phyloP scores from a whole-genome alignment of 2,329 filamentous ascomycete species.

The Paracoccidioides lutzii region DNA sequence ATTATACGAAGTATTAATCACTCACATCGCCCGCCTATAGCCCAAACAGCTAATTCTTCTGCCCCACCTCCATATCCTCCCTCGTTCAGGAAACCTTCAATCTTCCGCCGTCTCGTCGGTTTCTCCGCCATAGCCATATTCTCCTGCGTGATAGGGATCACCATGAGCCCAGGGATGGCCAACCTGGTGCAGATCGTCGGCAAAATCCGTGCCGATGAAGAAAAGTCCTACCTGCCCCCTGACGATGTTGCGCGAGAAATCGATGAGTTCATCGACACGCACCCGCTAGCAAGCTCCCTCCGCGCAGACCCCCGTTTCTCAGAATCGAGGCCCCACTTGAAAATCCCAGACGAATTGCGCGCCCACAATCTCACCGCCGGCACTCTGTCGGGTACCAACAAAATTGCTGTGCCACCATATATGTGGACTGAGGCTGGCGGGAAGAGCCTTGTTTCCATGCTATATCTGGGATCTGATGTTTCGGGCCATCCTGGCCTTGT shows the following conservation, averaged over 20 bases:
- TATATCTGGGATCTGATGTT: conserved; percentile 52
- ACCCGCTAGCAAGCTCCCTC: conserved; percentile 59
- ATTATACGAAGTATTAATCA: not conserved
- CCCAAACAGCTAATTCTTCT: not conserved
- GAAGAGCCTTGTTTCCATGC: conserved; percentile 52
- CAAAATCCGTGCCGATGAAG: conserved; percentile 50
- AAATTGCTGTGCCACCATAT: conserved; percentile 68
- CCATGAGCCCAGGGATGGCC: conserved; percentile 17
- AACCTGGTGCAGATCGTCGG: conserved; percentile 23
- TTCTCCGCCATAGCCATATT: conserved; percentile 25
- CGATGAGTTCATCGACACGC: conserved; percentile 60
- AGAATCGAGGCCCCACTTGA: conserved; percentile 76
- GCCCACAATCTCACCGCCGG: conserved; percentile 69
- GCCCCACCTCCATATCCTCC: not conserved
- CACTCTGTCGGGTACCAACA: conserved; percentile 59
- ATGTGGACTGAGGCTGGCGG: conserved; percentile 59
- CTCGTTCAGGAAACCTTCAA: conserved; percentile 11
- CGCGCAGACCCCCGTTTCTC: conserved; percentile 53
- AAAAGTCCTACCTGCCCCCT: conserved; percentile 54
- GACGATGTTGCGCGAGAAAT: conserved; percentile 45
- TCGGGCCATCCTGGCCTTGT: conserved; percentile 59
- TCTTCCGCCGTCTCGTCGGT: conserved; percentile 24
- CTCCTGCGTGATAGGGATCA: conserved; percentile 22
- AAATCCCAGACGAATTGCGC: conserved; percentile 60
- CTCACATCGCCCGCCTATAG: not conserved